Conservation (phyloP, 805 yeast genomes). For the Lipomyces spencermartinsiae region DNA sequence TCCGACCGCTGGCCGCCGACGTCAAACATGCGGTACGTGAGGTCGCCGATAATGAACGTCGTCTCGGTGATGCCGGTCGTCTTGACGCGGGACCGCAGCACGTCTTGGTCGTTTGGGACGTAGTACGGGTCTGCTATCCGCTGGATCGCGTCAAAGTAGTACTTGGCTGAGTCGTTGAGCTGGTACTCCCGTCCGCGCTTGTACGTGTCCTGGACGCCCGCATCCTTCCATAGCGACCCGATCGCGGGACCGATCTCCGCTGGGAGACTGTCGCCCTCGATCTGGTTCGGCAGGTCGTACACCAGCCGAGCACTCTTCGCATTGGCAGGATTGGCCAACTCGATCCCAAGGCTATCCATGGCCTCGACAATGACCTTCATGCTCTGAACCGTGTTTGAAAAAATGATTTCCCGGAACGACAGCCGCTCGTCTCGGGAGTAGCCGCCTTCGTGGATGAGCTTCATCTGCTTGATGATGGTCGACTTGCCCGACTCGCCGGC, state of each 20-base stretch:
- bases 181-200: constrained; percentile 76
- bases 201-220: constrained; percentile 52
- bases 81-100: constrained; percentile 86
- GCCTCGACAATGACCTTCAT: constrained; percentile 52
- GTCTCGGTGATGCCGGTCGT: constrained; percentile 96
- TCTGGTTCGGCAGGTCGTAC: constrained; percentile 27
- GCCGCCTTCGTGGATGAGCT: constrained; percentile 82
- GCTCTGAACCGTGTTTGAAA: constrained; percentile 78
- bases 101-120: constrained; percentile 79
- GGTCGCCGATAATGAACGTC: constrained; percentile 68
- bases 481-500: constrained; percentile 96
- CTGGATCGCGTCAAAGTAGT: constrained; percentile 76
- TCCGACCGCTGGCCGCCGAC: constrained; percentile 97
- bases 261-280: constrained; percentile 44
- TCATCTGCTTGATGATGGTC: constrained; percentile 88
- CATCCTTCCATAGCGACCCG: constrained; percentile 68
- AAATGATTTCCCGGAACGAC: constrained; percentile 84
- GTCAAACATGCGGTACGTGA: constrained; percentile 79
- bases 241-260: constrained; percentile 76
- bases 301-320: constrained; percentile 22
- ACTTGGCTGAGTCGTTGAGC: constrained; percentile 79
- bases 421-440: constrained; percentile 78
- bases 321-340: constrained; percentile 64
- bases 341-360: constrained; percentile 68
- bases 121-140: constrained; percentile 70